These are phyloP conservation scores for Papiliotrema terrestris DNA, from an alignment of 1,284 basidiomycete genomes.

Conservation along the genomic window DNA sequence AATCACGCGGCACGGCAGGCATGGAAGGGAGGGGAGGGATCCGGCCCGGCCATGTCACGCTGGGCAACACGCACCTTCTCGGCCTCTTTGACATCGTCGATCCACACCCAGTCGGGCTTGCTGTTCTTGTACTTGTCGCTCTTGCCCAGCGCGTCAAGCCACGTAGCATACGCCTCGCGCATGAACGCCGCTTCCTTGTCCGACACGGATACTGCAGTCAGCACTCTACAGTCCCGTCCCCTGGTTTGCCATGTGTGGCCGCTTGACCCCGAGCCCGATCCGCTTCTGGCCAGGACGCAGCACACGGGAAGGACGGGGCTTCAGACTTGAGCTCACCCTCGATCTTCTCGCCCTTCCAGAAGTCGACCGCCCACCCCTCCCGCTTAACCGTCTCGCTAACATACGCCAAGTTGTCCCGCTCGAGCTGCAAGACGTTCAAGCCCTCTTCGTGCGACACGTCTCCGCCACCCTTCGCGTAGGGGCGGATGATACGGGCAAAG, in stretches of 20 bases:
- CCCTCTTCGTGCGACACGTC: slow-evolving; percentile 44
- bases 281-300: too few relatives aligned
- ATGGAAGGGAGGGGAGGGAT: neutral
- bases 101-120: slow-evolving; percentile 20
- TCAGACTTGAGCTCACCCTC: slow-evolving; percentile 17
- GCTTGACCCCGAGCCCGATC: neutral
- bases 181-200: neutral
- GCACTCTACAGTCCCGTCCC: neutral
- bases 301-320: neutral
- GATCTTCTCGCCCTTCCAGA: slow-evolving; percentile 25
- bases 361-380: slow-evolving; percentile 29
- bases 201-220: neutral
- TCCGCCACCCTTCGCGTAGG: slow-evolving; percentile 30
- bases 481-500: slow-evolving; percentile 14
- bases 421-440: slow-evolving; percentile 55
- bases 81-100: slow-evolving; percentile 29
- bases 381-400: slow-evolving; percentile 56
- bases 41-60: too few relatives aligned
- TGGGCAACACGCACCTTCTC: slow-evolving; percentile 19
- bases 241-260: neutral
- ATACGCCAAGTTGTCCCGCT: slow-evolving; percentile 67
- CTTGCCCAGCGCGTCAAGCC: neutral
- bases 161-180: neutral
- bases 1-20: neutral
- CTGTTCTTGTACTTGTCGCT: slow-evolving; percentile 7